Conservation (phyloP, 179 eudicot species). For the Amaranthus tricolor region DNA sequence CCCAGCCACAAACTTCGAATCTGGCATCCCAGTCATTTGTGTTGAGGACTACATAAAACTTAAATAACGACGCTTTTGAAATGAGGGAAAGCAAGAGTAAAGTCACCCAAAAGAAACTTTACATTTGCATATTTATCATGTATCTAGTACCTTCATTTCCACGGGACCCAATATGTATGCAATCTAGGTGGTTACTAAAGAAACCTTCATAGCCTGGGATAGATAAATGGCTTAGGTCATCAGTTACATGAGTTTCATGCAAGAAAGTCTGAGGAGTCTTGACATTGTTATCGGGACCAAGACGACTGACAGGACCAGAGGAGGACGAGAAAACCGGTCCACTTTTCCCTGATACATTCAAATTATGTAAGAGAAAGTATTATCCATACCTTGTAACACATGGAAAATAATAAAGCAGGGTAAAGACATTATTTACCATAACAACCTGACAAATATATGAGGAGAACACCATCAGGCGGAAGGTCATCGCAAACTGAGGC, state of each 20-base stretch:
- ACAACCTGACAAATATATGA: conserved; percentile 71
- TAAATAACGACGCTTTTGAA: background rate
- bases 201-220: conserved; percentile 34
- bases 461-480: conserved; percentile 78
- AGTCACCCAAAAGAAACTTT: background rate
- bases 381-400: conserved; percentile 12
- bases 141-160: conserved; percentile 63
- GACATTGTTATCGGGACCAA: conserved; percentile 34
- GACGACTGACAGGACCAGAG: conserved; percentile 38
- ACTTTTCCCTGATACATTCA: conserved; percentile 51
- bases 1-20: no score
- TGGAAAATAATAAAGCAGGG: conserved; percentile 5
- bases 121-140: background rate
- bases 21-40: background rate
- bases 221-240: conserved; percentile 34
- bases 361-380: conserved; percentile 21
- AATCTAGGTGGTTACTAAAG: conserved; percentile 33
- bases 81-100: background rate
- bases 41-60: background rate
- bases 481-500: conserved; percentile 86
- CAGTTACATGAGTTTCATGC: conserved; percentile 34
- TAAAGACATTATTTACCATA: conserved; percentile 7
- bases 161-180: conserved; percentile 62
- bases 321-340: conserved; percentile 37
- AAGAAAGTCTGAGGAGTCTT: conserved; percentile 33